Percentiles rank a stretch among this genome's conserved stretches.
Evolutionary conservation across 2,329 filamentous ascomycete genomes (phyloP).

Genomic region (Nannizziopsis barbatae): DNA sequence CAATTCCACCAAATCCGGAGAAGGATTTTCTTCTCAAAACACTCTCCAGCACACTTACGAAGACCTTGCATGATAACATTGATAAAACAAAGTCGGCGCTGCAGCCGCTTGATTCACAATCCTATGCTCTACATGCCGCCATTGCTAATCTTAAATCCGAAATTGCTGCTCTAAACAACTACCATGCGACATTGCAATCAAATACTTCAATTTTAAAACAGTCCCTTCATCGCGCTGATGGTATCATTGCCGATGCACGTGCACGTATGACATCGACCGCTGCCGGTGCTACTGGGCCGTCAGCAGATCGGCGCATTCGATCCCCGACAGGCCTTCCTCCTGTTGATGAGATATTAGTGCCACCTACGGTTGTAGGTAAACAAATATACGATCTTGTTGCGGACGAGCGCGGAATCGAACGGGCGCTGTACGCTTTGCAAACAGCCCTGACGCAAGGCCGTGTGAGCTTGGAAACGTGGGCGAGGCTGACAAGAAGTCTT

Average conservation of each 20-base stretch:
- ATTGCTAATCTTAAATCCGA: constrained; percentile 62
- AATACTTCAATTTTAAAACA: constrained; percentile 72
- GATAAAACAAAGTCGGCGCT: constrained; percentile 64
- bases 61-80: constrained; percentile 57
- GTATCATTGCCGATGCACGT: constrained; percentile 61
- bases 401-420: constrained; percentile 75
- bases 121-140: constrained; percentile 60
- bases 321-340: constrained; percentile 46
- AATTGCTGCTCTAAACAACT: constrained; percentile 55
- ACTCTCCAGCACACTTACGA: constrained; percentile 57
- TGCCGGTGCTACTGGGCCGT: constrained; percentile 11
- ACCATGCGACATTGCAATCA: constrained; percentile 58
- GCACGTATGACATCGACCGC: constrained; percentile 36
- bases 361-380: constrained; percentile 81
- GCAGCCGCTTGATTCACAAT: constrained; percentile 65
- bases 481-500: constrained; percentile 36
- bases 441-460: constrained; percentile 36
- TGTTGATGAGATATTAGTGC: constrained; percentile 86
- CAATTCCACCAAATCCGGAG: constrained; percentile 89
- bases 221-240: constrained; percentile 66
- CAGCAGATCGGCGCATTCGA: constrained; percentile 15
- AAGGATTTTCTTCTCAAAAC: constrained; percentile 77
- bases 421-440: constrained; percentile 62
- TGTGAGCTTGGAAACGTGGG: constrained; percentile 38
- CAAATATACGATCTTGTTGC: constrained; percentile 83